phyloP scores from a whole-genome alignment of 1,284 basidiomycete species.

The Moesziomyces antarcticus region DNA sequence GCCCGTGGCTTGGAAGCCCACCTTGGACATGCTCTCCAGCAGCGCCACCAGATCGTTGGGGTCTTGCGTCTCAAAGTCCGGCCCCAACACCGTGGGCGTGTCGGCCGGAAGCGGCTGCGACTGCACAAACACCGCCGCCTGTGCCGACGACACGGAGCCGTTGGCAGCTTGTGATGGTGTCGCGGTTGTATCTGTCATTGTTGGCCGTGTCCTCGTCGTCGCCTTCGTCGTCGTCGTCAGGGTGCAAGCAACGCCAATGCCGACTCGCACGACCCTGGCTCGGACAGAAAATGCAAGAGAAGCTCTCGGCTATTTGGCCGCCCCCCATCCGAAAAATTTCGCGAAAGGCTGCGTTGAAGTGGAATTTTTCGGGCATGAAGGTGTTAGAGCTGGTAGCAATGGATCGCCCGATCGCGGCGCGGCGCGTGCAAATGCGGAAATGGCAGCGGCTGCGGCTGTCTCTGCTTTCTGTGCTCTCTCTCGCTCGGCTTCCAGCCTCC shows the following conservation, averaged over 20 bases:
- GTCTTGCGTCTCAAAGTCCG: slow-evolving; percentile 80
- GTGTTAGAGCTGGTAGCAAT: too few species aligned
- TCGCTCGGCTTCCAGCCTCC: too few species aligned
- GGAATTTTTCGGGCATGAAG: too few species aligned
- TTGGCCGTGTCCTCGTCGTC: not conserved
- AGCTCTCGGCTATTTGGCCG: slow-evolving; percentile 13
- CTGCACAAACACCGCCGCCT: slow-evolving; percentile 54
- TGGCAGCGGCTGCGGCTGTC: not conserved
- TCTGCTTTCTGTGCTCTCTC: too few species aligned
- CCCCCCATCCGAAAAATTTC: slow-evolving; percentile 11
- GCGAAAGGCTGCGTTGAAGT: too few species aligned
- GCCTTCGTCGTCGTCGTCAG: slow-evolving; percentile 6
- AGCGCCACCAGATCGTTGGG: slow-evolving; percentile 76
- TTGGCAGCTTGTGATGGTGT: slow-evolving; percentile 3
- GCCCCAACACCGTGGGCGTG: slow-evolving; percentile 76
- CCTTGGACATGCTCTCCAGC: slow-evolving; percentile 82
- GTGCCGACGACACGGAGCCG: slow-evolving; percentile 35
- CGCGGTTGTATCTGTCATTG: slow-evolving; percentile 14
- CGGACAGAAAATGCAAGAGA: too few species aligned
- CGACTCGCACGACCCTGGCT: slow-evolving; percentile 25
- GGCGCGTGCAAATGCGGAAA: slow-evolving; percentile 9
- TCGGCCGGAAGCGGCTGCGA: slow-evolving; percentile 49
- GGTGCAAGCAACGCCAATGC: not conserved
- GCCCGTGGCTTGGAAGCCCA: slow-evolving; percentile 95
- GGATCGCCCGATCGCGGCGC: too few species aligned